Evolutionary conservation across 768 basidiomycete genomes (phyloP).

Genomic region (Termitomyces heimii): DNA sequence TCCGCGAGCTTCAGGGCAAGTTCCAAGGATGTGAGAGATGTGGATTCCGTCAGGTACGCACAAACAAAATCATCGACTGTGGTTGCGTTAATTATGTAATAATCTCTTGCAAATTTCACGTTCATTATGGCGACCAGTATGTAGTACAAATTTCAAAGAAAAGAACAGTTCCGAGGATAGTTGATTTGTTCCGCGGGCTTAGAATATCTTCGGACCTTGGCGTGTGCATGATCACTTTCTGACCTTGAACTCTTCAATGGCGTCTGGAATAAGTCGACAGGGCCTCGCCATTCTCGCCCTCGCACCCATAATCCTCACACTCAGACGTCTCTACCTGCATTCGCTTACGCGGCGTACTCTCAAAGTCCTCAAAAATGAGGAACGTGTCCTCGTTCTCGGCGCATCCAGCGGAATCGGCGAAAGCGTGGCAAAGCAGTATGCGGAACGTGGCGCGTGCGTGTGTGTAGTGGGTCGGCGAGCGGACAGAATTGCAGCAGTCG

Average conservation of each 20-base stretch:
- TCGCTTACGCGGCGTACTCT: slow-evolving; percentile 6
- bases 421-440: slow-evolving; percentile 64
- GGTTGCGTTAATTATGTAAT: too few species aligned
- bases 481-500: slow-evolving; percentile 50
- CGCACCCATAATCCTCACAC: slow-evolving; percentile 17
- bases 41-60: too few species aligned
- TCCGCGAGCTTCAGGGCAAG: too few species aligned
- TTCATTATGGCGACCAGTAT: not conserved
- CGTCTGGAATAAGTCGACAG: slow-evolving; percentile 12
- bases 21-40: too few species aligned
- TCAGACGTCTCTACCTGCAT: slow-evolving; percentile 15
- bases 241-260: slow-evolving; percentile 2
- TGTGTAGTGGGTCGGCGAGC: slow-evolving; percentile 70
- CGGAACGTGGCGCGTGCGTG: slow-evolving; percentile 65
- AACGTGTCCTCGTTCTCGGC: slow-evolving; percentile 79
- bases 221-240: not conserved
- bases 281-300: slow-evolving; percentile 18
- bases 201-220: not conserved
- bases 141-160: not conserved
- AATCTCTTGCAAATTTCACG: too few species aligned
- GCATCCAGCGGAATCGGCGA: slow-evolving; percentile 82
- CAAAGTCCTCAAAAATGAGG: slow-evolving; percentile 23
- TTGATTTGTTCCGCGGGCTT: not conserved
- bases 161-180: not conserved
- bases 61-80: too few species aligned